phyloP scores from a whole-genome alignment of 257 asterid genomes.

The Gynochthodes officinalis region DNA sequence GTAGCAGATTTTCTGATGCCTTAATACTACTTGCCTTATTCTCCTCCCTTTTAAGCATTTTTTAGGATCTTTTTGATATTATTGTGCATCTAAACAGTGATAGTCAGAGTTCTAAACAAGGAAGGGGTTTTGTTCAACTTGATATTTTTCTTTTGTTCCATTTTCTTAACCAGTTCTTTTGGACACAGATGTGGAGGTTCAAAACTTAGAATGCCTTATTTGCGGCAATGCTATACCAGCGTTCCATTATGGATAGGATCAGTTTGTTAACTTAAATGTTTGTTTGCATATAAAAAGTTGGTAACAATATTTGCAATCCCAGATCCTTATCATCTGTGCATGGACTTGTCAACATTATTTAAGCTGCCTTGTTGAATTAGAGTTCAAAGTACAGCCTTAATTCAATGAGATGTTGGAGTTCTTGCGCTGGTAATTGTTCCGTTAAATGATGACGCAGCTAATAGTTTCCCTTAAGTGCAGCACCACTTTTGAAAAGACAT shows the following conservation, averaged over 20 bases:
- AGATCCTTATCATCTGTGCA: not conserved
- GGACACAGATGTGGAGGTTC: not conserved
- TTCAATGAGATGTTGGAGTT: not conserved
- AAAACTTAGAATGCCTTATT: not conserved
- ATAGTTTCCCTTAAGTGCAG: no score
- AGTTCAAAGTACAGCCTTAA: conserved; percentile 1
- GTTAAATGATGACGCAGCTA: no score
- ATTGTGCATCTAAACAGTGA: not conserved
- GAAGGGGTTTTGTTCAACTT: not conserved
- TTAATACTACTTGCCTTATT: not conserved
- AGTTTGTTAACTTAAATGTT: not conserved
- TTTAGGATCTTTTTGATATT: not conserved
- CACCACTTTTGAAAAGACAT: not conserved
- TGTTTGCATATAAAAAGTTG: not conserved
- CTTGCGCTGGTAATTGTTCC: not conserved
- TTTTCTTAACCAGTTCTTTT: not conserved
- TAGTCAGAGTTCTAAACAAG: not conserved
- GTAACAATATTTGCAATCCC: not conserved
- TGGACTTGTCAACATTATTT: not conserved
- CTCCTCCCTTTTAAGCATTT: not conserved
- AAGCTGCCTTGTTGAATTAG: not conserved
- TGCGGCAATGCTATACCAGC: not conserved
- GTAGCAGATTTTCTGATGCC: not conserved
- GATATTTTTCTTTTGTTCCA: not conserved
- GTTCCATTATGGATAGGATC: not conserved